A percentile compares a stretch with the other conserved stretches of the same genome.
Conservation (phyloP, 2,329 filamentous ascomycete species). For the Calonectria pteridis region DNA sequence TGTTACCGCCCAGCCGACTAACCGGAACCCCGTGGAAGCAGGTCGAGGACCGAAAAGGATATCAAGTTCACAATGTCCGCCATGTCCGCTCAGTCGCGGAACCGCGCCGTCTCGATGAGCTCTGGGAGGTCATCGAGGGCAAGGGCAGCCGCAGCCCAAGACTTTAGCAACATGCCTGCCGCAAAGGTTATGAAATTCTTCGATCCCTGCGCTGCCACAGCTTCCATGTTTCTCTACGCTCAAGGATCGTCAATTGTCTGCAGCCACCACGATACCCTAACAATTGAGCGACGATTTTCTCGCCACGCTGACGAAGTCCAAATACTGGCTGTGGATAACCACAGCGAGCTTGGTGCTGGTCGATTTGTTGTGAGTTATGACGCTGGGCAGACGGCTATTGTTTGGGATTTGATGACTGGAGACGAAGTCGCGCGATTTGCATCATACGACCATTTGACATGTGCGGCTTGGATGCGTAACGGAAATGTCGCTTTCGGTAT, state of each 20-base stretch:
- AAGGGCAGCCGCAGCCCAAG: slow-evolving; percentile 56
- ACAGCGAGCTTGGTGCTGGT: slow-evolving; percentile 87
- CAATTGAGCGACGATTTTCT: slow-evolving; percentile 87
- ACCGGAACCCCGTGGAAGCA: slow-evolving; percentile 33
- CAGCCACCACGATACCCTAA: slow-evolving; percentile 91
- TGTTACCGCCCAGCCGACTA: slow-evolving; percentile 41
- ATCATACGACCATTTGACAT: slow-evolving; percentile 87
- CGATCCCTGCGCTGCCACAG: slow-evolving; percentile 90
- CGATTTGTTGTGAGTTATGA: slow-evolving; percentile 94
- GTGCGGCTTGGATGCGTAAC: slow-evolving; percentile 95
- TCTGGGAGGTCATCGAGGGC: slow-evolving; percentile 68
- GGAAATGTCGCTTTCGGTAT: slow-evolving; percentile 96
- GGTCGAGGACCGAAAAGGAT: slow-evolving; percentile 46
- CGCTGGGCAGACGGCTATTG: slow-evolving; percentile 88
- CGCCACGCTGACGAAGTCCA: slow-evolving; percentile 86
- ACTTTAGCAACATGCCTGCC: slow-evolving; percentile 65
- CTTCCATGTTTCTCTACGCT: slow-evolving; percentile 89
- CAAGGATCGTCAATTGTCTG: slow-evolving; percentile 86
- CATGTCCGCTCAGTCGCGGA: slow-evolving; percentile 65
- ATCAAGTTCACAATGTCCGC: slow-evolving; percentile 68
- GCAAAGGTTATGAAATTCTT: slow-evolving; percentile 70
- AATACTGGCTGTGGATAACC: slow-evolving; percentile 89
- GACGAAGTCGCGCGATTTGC: slow-evolving; percentile 92
- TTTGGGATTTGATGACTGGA: slow-evolving; percentile 96
- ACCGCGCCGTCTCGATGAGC: slow-evolving; percentile 70